Percentiles rank a stretch among this genome's conserved stretches.
phyloP scores from a whole-genome alignment of 2,329 filamentous ascomycete genomes.

The Aspergillus latus region DNA sequence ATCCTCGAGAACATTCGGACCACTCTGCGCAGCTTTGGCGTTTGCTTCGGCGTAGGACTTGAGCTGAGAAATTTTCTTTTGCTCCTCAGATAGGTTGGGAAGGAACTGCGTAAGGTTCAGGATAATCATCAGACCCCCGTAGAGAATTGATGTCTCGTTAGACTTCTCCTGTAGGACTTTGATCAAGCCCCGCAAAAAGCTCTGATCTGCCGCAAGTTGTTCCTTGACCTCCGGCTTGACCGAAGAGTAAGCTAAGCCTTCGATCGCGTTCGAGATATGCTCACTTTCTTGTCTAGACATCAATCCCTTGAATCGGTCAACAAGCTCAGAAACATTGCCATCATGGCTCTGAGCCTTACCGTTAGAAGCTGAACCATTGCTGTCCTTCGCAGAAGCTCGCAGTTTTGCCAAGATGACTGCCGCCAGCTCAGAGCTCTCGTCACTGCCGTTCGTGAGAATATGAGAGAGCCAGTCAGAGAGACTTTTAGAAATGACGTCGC shows the following conservation, averaged over 20 bases:
- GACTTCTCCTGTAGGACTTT: conserved; percentile 46
- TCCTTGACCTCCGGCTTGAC: conserved; percentile 84
- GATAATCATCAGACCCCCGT: conserved; percentile 82
- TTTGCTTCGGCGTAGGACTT: conserved; percentile 91
- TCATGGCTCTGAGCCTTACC: conserved; percentile 40
- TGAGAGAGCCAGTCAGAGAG: conserved; percentile 86
- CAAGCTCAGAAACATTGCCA: conserved; percentile 53
- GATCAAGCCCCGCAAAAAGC: conserved; percentile 70
- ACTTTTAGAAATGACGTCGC: conserved; percentile 79
- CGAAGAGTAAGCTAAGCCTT: conserved; percentile 89
- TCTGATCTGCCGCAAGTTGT: conserved; percentile 66
- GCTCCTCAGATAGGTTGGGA: conserved; percentile 78
- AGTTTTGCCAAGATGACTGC: conserved; percentile 74
- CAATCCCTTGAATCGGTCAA: conserved; percentile 54
- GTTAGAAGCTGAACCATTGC: conserved; percentile 30
- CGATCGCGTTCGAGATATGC: conserved; percentile 74
- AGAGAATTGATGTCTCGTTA: conserved; percentile 70
- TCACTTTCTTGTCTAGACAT: conserved; percentile 42
- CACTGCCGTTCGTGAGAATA: conserved; percentile 70
- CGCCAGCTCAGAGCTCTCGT: conserved; percentile 54
- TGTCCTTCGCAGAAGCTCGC: conserved; percentile 35
- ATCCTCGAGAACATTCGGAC: conserved; percentile 67
- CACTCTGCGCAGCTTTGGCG: conserved; percentile 65
- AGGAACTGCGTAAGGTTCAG: conserved; percentile 80
- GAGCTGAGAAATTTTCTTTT: conserved; percentile 86